Evolutionary conservation across 1,139 yeast genomes (phyloP), one percentile per base, ranked within the genome.

Genomic region (Saccharomycopsis crataegensis): DNA sequence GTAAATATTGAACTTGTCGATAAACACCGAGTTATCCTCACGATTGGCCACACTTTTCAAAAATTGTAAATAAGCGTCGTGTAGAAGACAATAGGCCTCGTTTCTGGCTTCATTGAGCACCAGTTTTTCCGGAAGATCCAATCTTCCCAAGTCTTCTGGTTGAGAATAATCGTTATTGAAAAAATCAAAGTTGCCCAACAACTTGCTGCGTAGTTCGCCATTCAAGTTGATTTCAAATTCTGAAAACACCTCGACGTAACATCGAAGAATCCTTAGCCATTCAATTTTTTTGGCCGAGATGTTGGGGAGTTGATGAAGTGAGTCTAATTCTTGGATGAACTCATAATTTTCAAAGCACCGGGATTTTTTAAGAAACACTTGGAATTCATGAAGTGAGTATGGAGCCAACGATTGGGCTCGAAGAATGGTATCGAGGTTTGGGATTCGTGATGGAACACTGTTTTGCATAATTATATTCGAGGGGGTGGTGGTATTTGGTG

Each of bases 21-120:
- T 33, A 48, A 51, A 51, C 22, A 42, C 22, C n/a, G 34, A 36
- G 37, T 51, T 51, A 38, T 51, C 50, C 14, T 51, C 54, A 28
- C 38, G 33, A 31, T 48, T 51, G 28, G 34, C 38, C n/a, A 48
- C 51, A 17, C 50, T 47, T 41, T 53, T 56, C 44, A 54, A 41
- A 44, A 56, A 56, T 45, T 56, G 58, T 6, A 56, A 22, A 34
- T 54, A 56, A 1, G 58, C 57, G 33, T 56, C 58, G 14, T 53
- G 58, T 17, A 56, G 22, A 28, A 56, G 38, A 7, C 48, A 14
- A 32, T 42, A 46, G 5, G 52, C 43, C 37, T 56, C 58, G 17
- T 53, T 55, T 40, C 43, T 53, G 8, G 57, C 58, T 17, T 53
- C 55, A 6, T 43, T n/a, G 5, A 56, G 33, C 8, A 45, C 32